Base-by-base conservation (phyloP, 352 stramenopile genomes). In the Peronospora belbahrii region DNA sequence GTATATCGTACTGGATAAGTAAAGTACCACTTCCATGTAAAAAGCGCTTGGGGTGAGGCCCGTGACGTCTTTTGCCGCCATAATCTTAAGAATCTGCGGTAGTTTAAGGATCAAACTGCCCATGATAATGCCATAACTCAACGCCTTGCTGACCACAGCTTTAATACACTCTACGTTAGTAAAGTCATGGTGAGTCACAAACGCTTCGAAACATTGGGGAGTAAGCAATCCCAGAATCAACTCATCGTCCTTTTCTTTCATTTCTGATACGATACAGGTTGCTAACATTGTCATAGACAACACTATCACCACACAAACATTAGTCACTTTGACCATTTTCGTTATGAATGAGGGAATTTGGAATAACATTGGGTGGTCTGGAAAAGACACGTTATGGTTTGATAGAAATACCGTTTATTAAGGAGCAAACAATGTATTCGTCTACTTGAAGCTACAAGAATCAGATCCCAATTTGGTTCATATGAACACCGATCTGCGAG, bases 21-120 rank as follows among this genome's bases (percentile, higher is more conserved):
- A 95, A 13, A 90, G 71, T 41, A 91, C 59, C 22, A 83, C 78
- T 31, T 95, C 83, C 66, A 95, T 83, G 73, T 95, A 95, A 60
- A 95, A 95, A 22, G 78, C 87, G 24, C 77, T 66, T 6, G 82
- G 81, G 18, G 77, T 95, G 42, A 95, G 67, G 0, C 83, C 83
- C 34, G 81, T 91, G 34, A 93, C 83, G 40, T 90, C 77, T 42
- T 75, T 84, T 15, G 77, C 83, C 5, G 54, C 42, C 18, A 93
- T 14, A 46, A 95, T 93, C 70, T 95, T 95, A 45, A 95, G 61
- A 60, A 95, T 95, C 55, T 95, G 83, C 32, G 83, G 83, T 38
- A 95, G 50, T 57, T 95, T 95, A 42, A 95, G 75, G 56, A 95
- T 83, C 36, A 89, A 62, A 39, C 71, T 83, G 38, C 75, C 83